Evolutionary conservation across 148 eudicot species (phyloP).

Genomic region (Rhododendron vialii): DNA sequence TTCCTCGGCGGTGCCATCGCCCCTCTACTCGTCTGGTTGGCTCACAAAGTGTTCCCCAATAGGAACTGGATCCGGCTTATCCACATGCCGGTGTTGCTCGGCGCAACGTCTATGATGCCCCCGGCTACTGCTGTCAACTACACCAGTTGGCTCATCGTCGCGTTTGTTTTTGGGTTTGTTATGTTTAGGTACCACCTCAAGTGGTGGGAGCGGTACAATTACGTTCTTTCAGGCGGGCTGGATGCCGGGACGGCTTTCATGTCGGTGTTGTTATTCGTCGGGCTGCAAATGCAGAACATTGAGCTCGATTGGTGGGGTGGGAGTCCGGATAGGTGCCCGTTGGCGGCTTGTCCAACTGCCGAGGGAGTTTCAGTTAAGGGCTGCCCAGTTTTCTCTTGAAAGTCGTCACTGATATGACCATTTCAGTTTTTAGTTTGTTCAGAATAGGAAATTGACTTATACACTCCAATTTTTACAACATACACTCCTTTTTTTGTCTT

Average conservation of each 20-base stretch:
- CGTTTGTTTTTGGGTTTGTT: slow-evolving; percentile 57
- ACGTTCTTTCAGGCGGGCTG: slow-evolving; percentile 65
- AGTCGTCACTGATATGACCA: neutral
- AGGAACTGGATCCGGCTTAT: slow-evolving; percentile 43
- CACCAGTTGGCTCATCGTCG: slow-evolving; percentile 66
- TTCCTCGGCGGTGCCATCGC: slow-evolving; percentile 47
- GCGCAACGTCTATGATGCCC: slow-evolving; percentile 67
- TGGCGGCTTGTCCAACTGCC: slow-evolving; percentile 53
- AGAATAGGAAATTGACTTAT: neutral
- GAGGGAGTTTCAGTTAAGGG: slow-evolving; percentile 27
- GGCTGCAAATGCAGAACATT: slow-evolving; percentile 32
- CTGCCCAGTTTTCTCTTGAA: slow-evolving; percentile 10
- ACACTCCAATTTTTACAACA: too few species aligned
- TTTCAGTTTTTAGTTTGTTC: neutral
- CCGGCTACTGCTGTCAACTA: slow-evolving; percentile 78
- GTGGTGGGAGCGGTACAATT: slow-evolving; percentile 51
- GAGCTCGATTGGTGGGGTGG: slow-evolving; percentile 64
- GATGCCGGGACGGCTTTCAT: slow-evolving; percentile 74
- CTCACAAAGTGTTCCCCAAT: slow-evolving; percentile 40
- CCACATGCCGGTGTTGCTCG: slow-evolving; percentile 58
- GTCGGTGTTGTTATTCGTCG: slow-evolving; percentile 48
- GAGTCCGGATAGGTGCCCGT: slow-evolving; percentile 36
- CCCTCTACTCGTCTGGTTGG: slow-evolving; percentile 49
- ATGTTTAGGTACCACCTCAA: slow-evolving; percentile 32
- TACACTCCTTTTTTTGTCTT: too few species aligned